A percentile compares a stretch with the other conserved stretches of the same genome.
Conservation (phyloP, 2,329 filamentous ascomycete genomes). For the Aureobasidium vineae region DNA sequence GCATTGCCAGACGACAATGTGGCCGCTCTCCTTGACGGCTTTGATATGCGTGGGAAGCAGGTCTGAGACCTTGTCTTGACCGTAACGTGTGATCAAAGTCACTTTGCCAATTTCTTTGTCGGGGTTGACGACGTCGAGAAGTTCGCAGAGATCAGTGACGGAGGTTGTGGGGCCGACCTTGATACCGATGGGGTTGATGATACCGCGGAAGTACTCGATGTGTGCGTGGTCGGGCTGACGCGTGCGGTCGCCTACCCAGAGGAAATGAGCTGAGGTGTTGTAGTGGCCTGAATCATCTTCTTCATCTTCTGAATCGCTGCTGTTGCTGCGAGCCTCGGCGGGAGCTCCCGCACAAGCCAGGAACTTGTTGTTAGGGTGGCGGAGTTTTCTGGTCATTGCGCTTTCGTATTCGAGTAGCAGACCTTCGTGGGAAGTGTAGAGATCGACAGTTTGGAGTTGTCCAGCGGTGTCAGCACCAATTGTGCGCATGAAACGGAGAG, state of each 20-base stretch:
- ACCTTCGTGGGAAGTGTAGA: conserved; percentile 95
- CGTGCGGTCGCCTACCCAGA: conserved; percentile 98
- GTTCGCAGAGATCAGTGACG: conserved; percentile 67
- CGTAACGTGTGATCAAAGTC: conserved; percentile 94
- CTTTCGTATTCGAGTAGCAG: conserved; percentile 94
- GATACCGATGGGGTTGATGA: conserved; percentile 93
- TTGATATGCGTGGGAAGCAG: conserved; percentile 84
- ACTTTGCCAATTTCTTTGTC: conserved; percentile 81
- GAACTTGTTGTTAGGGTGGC: conserved; percentile 56
- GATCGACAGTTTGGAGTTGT: conserved; percentile 84
- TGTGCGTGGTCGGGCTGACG: conserved; percentile 90
- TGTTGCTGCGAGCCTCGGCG: conserved; percentile 29
- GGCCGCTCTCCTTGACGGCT: conserved; percentile 76
- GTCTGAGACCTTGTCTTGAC: conserved; percentile 69
- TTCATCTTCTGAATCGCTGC: conserved; percentile 32
- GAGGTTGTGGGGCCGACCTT: conserved; percentile 91
- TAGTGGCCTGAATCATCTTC: conserved; percentile 65
- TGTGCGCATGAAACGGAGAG: conserved; percentile 89
- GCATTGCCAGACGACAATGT: conserved; percentile 90
- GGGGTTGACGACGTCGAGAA: conserved; percentile 87
- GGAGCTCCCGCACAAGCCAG: conserved; percentile 28
- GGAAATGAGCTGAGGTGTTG: conserved; percentile 92
- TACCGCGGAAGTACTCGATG: conserved; percentile 95
- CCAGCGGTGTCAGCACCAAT: conserved; percentile 84
- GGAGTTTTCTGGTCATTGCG: conserved; percentile 73